Conservation (phyloP, 164 flowering plant species). For the Warburgia ugandensis region DNA sequence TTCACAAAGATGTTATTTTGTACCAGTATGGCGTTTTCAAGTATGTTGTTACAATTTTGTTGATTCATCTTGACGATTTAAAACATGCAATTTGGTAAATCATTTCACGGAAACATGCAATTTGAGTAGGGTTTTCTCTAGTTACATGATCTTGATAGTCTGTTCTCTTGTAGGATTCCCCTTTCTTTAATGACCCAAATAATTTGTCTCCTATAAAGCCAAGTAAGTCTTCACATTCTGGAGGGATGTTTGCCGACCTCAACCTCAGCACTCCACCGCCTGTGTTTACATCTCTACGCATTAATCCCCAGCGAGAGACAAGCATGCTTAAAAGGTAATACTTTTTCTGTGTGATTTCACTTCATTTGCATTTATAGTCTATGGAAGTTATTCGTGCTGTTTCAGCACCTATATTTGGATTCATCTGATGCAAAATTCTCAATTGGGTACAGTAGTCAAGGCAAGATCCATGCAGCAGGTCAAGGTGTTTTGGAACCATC, state of each 20-base stretch:
- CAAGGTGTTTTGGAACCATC: conserved; percentile 8
- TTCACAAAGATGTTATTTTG: too few relatives aligned
- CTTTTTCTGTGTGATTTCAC: too few relatives aligned
- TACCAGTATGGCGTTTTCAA: too few relatives aligned
- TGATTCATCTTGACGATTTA: too few relatives aligned
- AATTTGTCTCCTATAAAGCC: conserved; percentile 39
- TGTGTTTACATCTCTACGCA: conserved; percentile 47
- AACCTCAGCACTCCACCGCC: conserved; percentile 30
- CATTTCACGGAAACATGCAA: too few relatives aligned
- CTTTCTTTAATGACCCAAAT: conserved; percentile 27
- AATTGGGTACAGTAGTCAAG: conserved; percentile 7
- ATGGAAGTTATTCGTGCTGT: conserved; percentile 3
- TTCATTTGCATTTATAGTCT: too few relatives aligned
- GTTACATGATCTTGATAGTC: too few relatives aligned
- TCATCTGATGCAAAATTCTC: conserved; percentile 16
- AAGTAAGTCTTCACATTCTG: conserved; percentile 19
- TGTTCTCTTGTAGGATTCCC: too few relatives aligned
- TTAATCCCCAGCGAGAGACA: too few relatives aligned
- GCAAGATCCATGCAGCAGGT: conserved; percentile 3
- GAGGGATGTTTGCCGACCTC: conserved; percentile 30
- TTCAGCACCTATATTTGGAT: conserved; percentile 17
- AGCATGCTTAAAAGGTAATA: conserved; percentile 26
- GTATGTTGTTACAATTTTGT: too few relatives aligned
- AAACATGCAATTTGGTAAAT: too few relatives aligned
- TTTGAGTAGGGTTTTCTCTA: too few relatives aligned